These are phyloP conservation scores for Penicillium angulare DNA, from an alignment of 495 filamentous ascomycete species.

Conservation along the genomic window DNA sequence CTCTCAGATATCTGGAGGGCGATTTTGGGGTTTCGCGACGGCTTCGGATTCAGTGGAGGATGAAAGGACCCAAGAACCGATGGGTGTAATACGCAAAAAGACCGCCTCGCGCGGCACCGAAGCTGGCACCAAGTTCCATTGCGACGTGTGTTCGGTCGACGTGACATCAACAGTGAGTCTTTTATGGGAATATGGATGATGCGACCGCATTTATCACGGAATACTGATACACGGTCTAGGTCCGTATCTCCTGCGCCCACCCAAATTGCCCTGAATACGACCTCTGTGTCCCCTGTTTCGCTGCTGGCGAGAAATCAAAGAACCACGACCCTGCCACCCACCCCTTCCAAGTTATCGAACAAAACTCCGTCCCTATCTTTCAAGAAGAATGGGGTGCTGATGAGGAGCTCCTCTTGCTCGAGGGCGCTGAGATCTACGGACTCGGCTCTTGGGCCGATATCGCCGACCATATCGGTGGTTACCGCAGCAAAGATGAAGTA, in stretches of 20 bases:
- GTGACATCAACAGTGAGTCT: constrained; percentile 85
- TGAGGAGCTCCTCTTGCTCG: constrained; percentile 87
- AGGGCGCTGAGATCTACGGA: constrained; percentile 97
- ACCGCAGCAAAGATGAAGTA: constrained; percentile 90
- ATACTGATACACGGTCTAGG: too few relatives aligned
- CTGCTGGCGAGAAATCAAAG: constrained; percentile 69
- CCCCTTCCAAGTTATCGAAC: constrained; percentile 90
- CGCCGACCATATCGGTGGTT: constrained; percentile 96
- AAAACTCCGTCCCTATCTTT: constrained; percentile 97
- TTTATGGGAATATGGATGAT: too few relatives aligned
- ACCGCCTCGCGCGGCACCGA: constrained; percentile 84
- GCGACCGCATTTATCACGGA: too few relatives aligned
- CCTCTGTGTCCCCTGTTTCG: constrained; percentile 93
- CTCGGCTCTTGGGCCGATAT: constrained; percentile 97
- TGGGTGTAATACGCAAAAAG: constrained; percentile 98
- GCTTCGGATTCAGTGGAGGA: constrained; percentile 39
- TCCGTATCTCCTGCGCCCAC: constrained; percentile 89
- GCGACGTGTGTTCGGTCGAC: constrained; percentile 92
- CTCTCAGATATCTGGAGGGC: constrained; percentile 36
- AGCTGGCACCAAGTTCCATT: constrained; percentile 91
- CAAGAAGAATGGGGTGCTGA: constrained; percentile 95
- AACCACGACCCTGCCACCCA: constrained; percentile 84
- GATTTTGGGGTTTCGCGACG: constrained; percentile 30
- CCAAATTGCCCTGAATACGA: constrained; percentile 88
- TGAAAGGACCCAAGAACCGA: constrained; percentile 47